phyloP scores from a whole-genome alignment of 805 yeast genomes.

The Sungouiozyma intestinalis region DNA sequence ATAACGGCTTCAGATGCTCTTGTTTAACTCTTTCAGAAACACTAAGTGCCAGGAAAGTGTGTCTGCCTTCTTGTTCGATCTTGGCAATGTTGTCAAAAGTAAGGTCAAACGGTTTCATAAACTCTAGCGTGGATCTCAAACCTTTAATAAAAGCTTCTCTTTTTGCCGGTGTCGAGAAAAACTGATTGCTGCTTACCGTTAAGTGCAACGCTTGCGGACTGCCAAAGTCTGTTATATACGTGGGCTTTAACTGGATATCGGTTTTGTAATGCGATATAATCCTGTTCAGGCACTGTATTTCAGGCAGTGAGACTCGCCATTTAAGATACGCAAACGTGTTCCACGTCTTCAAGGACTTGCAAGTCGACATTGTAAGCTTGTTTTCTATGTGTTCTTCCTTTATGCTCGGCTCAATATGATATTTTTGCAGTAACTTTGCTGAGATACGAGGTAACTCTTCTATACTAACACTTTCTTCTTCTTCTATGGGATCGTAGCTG shows the following conservation, averaged over 20 bases:
- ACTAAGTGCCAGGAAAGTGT: background rate
- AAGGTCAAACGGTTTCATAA: constrained; percentile 2
- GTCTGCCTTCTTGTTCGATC: background rate
- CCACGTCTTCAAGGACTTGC: too few species aligned
- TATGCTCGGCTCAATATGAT: constrained; percentile 15
- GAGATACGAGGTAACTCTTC: constrained; percentile 15
- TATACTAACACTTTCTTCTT: constrained; percentile 5
- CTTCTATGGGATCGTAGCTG: constrained; percentile 8
- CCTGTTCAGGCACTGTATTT: constrained; percentile 9
- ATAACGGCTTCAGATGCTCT: background rate
- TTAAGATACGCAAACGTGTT: constrained; percentile 19
- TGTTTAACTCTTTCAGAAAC: background rate
- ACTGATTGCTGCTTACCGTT: constrained; percentile 13
- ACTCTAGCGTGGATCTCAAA: background rate
- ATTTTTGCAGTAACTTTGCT: constrained; percentile 14
- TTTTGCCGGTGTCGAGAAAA: constrained; percentile 5
- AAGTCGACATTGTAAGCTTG: background rate
- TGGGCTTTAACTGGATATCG: constrained; percentile 13
- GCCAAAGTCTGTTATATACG: constrained; percentile 17
- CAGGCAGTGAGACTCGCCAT: constrained; percentile 14
- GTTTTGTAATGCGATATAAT: constrained; percentile 7
- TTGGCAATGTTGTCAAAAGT: background rate
- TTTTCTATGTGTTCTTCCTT: background rate
- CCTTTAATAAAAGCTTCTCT: constrained; percentile 6
- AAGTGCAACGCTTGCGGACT: constrained; percentile 23